Base-by-base conservation (phyloP, 2,329 filamentous ascomycete genomes). In the Sarocladium kiliense region DNA sequence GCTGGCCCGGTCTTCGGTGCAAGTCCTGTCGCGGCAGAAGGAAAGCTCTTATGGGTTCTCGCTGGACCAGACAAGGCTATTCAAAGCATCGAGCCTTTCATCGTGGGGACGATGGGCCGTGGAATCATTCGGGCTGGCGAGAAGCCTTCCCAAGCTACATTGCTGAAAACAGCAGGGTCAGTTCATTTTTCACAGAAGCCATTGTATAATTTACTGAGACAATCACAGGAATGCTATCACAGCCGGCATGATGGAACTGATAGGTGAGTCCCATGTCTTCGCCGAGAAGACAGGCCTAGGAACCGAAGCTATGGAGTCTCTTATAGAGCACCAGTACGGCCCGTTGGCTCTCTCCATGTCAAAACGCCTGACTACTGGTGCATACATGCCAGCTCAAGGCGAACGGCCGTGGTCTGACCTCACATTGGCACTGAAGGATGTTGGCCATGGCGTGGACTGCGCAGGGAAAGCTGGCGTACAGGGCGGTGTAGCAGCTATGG, bases 401-500 rank as follows among this genome's bases (percentile, higher is more conserved):
- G 61, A 71, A 25, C 61, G 66, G 26, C 77, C 77, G 2, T 74
- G 70, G 68, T 80, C 76, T 0, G 77, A 76, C 36, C 56, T 81
- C 2, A 70, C 73, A 21, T 64, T 81, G 3, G 79, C 76, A 0
- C 68, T 81, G 7, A 80, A 81, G 56, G 79, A 81, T 59, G 77
- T 80, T 0, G 71, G 73, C 0, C 75, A 79, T 60, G 78, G 76
- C 0, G 69, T 80, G 12, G 64, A 64, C 5, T 69, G 72, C 26
- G 78, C 77, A 1, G 64, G 66, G 49, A 66, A 69, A 1, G 64
- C 63, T 0, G 76, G 74, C 0, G 59, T 72, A 21, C 66, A 59
- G 18, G 58, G 80, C 16, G 64, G 70, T 45, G 68, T 77, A 19
- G 76, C 68, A 0, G 71, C 77, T 54, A 61, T 76, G 23, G 75